Evolutionary conservation across 2,329 filamentous ascomycete genomes (phyloP).

Genomic region (Fusarium scirpi): DNA sequence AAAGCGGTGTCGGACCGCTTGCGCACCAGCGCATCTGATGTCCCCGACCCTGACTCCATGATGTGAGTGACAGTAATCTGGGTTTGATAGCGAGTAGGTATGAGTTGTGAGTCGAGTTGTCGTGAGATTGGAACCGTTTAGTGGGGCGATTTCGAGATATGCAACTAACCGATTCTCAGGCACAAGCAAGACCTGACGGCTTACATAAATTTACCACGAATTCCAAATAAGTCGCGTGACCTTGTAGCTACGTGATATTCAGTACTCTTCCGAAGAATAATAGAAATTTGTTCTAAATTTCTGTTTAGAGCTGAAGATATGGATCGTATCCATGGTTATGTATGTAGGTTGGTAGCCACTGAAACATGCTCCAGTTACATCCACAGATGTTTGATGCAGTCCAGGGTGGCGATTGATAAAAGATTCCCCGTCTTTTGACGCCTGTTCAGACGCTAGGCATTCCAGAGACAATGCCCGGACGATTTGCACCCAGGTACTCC

Average conservation of each 20-base stretch:
- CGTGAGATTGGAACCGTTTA: neutral
- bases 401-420: conserved; percentile 42
- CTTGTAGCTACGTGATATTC: neutral
- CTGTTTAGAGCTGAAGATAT: neutral
- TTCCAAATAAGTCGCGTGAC: neutral
- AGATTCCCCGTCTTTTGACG: conserved; percentile 29
- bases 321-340: neutral
- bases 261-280: neutral
- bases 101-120: neutral
- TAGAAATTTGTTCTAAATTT: neutral
- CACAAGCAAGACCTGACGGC: neutral
- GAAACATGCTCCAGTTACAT: neutral
- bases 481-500: conserved; percentile 34
- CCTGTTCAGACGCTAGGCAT: conserved; percentile 39
- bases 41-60: conserved; percentile 53
- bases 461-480: conserved; percentile 24
- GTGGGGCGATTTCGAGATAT: conserved; percentile 34
- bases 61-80: neutral
- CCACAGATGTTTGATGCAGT: neutral
- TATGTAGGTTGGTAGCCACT: neutral
- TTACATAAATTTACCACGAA: neutral
- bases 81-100: neutral
- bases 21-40: conserved; percentile 71
- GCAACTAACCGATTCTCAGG: conserved; percentile 42
- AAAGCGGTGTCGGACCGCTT: conserved; percentile 76